Base-by-base conservation (phyloP, 306 rosid species). In the Argentina anserina region DNA sequence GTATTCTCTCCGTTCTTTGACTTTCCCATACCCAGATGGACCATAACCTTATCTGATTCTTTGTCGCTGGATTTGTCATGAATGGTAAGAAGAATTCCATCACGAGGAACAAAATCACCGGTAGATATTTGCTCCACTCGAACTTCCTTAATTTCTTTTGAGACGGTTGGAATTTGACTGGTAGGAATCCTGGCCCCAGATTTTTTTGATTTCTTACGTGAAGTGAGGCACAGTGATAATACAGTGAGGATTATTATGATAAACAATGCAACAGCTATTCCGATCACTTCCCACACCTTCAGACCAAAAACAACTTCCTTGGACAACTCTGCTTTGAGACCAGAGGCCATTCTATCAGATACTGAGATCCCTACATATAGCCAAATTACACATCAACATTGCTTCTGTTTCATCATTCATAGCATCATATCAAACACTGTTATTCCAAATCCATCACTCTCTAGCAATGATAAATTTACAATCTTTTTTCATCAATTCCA, bases 141-240 rank as follows among this genome's bases (percentile, higher is more conserved):
- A 61, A 92, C 92, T 75, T 91, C 94, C 86, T 89, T 93, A 63
- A 93, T 93, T 76, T 93, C 98, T 82, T 93, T 93, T 3, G 98
- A 93, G n/a, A 87, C 82, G 33, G 79, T 58, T 39, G 98, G 98
- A 87, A 91, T 93, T 81, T 85, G 96, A 80, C 82, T 87, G 21
- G 50, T 70, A 65, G 92, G 97, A 52, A 83, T 73, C 45, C 69
- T 83, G 56, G 77, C 74, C 75, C 80, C 77, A n/a, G 85, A 72
- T 80, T 81, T 87, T 76, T 86, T 82, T 31, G 94, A 89, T 66
- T 86, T 93, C 87, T 91, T 90, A 77, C 86, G 83, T 46, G 83
- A 86, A 37, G 90, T 86, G 29, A 93, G 97, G 72, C 96, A 89
- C 11, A 93, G 63, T 49, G 98, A 87, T 52, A 93, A 81, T 60